A percentile compares a stretch with the other conserved stretches of the same genome.
phyloP scores from a whole-genome alignment of 2,329 filamentous ascomycete genomes.

The Penicillium corylophilum region DNA sequence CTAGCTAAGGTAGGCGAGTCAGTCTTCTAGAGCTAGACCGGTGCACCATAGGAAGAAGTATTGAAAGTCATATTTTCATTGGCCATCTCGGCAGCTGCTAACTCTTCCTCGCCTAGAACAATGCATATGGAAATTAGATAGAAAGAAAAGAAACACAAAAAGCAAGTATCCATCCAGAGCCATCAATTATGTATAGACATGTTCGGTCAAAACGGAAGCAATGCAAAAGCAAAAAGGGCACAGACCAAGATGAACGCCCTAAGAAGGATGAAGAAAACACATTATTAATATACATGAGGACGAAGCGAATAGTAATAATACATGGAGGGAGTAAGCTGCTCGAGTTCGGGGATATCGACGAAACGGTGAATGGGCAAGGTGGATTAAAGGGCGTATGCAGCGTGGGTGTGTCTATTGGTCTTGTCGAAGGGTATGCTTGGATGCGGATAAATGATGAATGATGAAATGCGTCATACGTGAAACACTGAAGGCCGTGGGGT shows the following conservation, averaged over 20 bases:
- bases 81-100: neutral
- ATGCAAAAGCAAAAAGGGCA: neutral
- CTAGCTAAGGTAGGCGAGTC: too few species aligned
- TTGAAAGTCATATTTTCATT: neutral
- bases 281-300: conserved; percentile 22
- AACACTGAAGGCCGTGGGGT: neutral
- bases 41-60: neutral
- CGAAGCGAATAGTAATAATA: conserved; percentile 19
- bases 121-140: neutral
- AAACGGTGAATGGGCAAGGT: neutral
- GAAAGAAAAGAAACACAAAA: neutral
- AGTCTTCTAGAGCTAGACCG: neutral
- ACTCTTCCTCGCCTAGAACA: neutral
- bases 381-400: conserved; percentile 7
- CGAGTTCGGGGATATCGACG: conserved; percentile 12
- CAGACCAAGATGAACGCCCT: neutral
- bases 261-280: conserved; percentile 1
- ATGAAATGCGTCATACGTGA: conserved; percentile 10
- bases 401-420: conserved; percentile 5
- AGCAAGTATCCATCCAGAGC: neutral
- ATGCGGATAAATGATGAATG: conserved; percentile 6
- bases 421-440: conserved; percentile 4
- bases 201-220: neutral
- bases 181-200: neutral
- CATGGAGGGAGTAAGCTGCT: conserved; percentile 14